Conservation (phyloP, 106 monocot species). For the Hemerocallis citrina region DNA sequence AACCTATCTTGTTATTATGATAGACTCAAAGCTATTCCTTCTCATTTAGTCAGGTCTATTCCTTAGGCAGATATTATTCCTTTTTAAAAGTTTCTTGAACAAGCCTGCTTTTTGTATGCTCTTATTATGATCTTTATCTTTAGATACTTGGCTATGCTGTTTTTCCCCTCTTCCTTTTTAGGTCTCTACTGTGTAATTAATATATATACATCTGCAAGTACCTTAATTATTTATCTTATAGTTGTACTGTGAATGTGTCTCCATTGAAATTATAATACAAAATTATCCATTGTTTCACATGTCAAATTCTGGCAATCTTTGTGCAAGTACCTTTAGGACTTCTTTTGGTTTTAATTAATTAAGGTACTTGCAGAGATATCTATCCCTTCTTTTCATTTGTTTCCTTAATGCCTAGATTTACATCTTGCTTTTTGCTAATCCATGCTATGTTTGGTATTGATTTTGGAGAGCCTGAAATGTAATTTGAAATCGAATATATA, state of each 20-base stretch:
- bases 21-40: neutral
- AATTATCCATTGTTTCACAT: neutral
- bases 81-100: no score
- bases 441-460: no score
- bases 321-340: neutral
- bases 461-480: no score
- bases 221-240: neutral
- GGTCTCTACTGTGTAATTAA: neutral
- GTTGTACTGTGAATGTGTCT: neutral
- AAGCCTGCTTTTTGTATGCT: neutral
- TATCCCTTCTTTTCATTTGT: neutral
- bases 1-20: no score
- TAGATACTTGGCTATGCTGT: neutral
- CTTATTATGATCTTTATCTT: neutral
- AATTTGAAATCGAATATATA: no score
- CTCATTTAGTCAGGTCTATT: neutral
- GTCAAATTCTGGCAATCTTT: constrained; percentile 1
- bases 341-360: neutral
- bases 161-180: constrained; percentile 2
- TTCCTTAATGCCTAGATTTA: neutral
- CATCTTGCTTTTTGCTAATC: no score
- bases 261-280: neutral
- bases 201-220: neutral
- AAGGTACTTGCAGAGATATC: no score
- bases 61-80: neutral